Base-by-base conservation (phyloP, 495 filamentous ascomycete species). In the Elasticomyces elasticus region DNA sequence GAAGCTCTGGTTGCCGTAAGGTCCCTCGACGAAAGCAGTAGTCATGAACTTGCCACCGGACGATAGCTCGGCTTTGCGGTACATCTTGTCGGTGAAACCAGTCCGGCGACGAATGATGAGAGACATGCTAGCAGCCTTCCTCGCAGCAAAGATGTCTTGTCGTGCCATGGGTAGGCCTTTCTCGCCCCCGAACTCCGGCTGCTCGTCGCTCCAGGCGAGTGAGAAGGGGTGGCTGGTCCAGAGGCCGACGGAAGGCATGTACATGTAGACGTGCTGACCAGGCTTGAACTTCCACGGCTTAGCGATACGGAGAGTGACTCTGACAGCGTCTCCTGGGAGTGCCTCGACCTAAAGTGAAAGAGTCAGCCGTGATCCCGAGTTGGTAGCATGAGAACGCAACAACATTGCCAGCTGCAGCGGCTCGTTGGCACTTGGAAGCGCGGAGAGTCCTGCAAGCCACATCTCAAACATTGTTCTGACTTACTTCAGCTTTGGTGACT, bases 191-290 rank as follows among this genome's bases (percentile, higher is more conserved):
- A 62, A 51, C 13, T 69, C 63, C 10, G 48, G 17, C 15, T 50
- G 28, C n/a, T 70, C 65, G n/a, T 72, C 69, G 63, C 80, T 80
- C 90, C 91, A 97, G 52, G 85, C 89, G 47, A 97, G 76, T 25
- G 89, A 92, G 71, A 98, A 97, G 2, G 92, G 92, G 66, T 98
- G 92, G 38, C 80, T 87, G 57, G 87, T 88, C 85, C 86, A 94
- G 57, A 78, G 76, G 38, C 79, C 85, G 55, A 94, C 61, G 11
- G 80, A 69, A 25, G 80, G 79, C 55, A 95, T 85, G 64, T 89
- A 91, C 35, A 98, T 72, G 66, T 94, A 98, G 53, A 79, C 79
- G 70, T 97, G 90, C 56, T 87, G 86, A 49, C 92, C 92, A 1
- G 92, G 91, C 42, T 76, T 71, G 72, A 92, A 83, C 43, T 74